Evolutionary conservation across 805 yeast species (phyloP).

Genomic region (Allodekkera sacchari): DNA sequence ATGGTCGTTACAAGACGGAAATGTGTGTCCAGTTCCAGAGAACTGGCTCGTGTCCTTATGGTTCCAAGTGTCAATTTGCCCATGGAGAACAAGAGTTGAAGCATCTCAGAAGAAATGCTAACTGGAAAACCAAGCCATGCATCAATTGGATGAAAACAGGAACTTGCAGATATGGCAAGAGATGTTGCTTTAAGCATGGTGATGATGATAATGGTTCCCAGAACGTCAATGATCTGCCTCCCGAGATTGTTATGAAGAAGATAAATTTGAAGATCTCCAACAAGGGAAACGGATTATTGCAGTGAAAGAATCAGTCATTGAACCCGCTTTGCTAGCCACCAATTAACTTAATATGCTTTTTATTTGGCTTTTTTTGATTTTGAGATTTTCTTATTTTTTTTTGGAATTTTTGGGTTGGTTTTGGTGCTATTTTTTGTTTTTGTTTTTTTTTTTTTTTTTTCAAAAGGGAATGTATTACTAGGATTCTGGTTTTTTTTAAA

Average conservation of each 20-base stretch:
- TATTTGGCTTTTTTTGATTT: too few relatives aligned
- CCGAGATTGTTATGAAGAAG: slow-evolving; percentile 3
- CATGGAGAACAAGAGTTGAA: slow-evolving; percentile 79
- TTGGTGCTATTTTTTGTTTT: too few relatives aligned
- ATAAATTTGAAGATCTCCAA: slow-evolving; percentile 3
- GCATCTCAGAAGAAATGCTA: slow-evolving; percentile 60
- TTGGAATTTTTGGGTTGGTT: too few relatives aligned
- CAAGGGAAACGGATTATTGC: too few relatives aligned
- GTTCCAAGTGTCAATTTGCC: slow-evolving; percentile 89
- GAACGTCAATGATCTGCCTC: slow-evolving; percentile 3
- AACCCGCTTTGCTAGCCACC: too few relatives aligned
- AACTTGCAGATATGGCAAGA: slow-evolving; percentile 76
- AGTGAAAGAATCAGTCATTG: too few relatives aligned
- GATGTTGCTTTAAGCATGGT: slow-evolving; percentile 89
- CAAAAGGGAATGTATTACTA: too few relatives aligned
- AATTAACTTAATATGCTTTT: too few relatives aligned
- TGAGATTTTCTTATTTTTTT: too few relatives aligned
- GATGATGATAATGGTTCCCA: slow-evolving; percentile 20
- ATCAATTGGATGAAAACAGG: slow-evolving; percentile 81
- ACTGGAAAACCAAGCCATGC: slow-evolving; percentile 89
- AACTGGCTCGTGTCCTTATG: slow-evolving; percentile 76
- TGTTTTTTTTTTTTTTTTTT: too few relatives aligned
- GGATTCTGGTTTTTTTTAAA: too few relatives aligned
- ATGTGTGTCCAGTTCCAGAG: slow-evolving; percentile 71
- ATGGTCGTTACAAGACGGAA: slow-evolving; percentile 72